Base-by-base conservation (phyloP, 1,284 basidiomycete genomes). In the Irpex sp. region DNA sequence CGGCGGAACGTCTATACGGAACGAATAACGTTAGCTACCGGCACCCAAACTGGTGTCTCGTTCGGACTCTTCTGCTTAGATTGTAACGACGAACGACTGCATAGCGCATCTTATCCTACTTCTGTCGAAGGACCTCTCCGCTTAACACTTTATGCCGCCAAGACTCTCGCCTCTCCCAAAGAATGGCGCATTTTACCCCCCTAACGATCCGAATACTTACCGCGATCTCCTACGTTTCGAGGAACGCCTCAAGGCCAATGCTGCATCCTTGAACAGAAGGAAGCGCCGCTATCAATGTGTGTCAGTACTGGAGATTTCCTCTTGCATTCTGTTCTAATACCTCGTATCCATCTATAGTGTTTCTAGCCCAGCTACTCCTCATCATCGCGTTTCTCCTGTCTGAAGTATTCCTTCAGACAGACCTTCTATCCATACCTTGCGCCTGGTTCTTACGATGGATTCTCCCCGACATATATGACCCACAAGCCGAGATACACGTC, bases 161-260 rank as follows among this genome's bases (percentile, higher is more conserved):
- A 65, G 66, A 51, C 62, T 62, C 13, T 63, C 67, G 15, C 55
- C 65, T 17, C 31, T 58, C 8, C 66, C 65, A 15, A 57, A 54
- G 40, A 80, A 75, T 69, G 77, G 78, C 65, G 76, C 83, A 4
- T 87, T 84, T 70, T 78, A 83, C 67, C 92, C 92, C 0, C 76
- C 86, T 9, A 83, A 86, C 66, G 92, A 94, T 74, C 81, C 81
- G 57, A 81, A 87, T 15, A 96, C 94, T 0, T 95, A 93, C 74
- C 84, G 92, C 56, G 97, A 99, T 75, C 80, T 99, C 34, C 84
- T 98, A 47, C 81, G 96, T 59, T 98, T 99, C 68, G 97, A 99
- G 78, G 96, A 99, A 76, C 84, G 97, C 15, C 85, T 99, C 61
- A 98, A 98, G 78, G 92, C 92, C 59, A 98, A 94, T 74, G 94